Percentiles rank a stretch among this genome's conserved stretches.
Conservation (phyloP, 208 protist genomes). For the Leishmania lainsoni region DNA sequence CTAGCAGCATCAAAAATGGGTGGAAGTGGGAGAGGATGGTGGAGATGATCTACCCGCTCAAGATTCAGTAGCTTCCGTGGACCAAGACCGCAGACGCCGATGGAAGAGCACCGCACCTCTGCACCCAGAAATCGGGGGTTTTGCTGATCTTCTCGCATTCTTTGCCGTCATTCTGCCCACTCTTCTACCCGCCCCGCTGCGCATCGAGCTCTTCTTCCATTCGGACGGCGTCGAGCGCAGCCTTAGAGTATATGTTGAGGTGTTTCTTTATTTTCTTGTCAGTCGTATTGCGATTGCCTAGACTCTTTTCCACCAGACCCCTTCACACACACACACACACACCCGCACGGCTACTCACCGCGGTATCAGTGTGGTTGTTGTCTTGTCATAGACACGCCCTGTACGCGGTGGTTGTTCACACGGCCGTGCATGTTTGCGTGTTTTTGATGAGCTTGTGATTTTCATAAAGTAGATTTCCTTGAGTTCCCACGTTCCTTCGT, state of each 20-base stretch:
- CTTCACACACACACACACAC: neutral
- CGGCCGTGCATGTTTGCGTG: slow-evolving; percentile 6
- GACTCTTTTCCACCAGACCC: neutral
- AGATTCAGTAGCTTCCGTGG: slow-evolving; percentile 36
- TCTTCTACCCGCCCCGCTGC: neutral
- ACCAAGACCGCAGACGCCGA: neutral
- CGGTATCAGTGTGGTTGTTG: too few species aligned
- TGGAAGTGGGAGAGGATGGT: slow-evolving; percentile 87
- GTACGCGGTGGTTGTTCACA: neutral
- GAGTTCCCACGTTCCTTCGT: neutral
- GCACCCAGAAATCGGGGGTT: neutral
- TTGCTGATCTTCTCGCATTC: neutral
- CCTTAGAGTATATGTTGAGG: neutral
- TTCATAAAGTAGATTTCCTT: neutral
- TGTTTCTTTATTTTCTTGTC: slow-evolving; percentile 11
- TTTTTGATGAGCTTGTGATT: neutral
- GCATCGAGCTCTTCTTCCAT: neutral
- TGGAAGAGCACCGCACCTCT: neutral
- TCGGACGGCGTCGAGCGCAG: neutral
- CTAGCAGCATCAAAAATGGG: slow-evolving; percentile 24
- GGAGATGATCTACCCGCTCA: slow-evolving; percentile 82
- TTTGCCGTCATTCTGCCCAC: neutral
- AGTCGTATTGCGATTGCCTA: slow-evolving; percentile 10
- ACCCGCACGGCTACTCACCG: neutral
- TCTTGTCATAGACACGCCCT: neutral